Conservation (phyloP, 805 yeast species). For the Wickerhamia fluorescens region DNA sequence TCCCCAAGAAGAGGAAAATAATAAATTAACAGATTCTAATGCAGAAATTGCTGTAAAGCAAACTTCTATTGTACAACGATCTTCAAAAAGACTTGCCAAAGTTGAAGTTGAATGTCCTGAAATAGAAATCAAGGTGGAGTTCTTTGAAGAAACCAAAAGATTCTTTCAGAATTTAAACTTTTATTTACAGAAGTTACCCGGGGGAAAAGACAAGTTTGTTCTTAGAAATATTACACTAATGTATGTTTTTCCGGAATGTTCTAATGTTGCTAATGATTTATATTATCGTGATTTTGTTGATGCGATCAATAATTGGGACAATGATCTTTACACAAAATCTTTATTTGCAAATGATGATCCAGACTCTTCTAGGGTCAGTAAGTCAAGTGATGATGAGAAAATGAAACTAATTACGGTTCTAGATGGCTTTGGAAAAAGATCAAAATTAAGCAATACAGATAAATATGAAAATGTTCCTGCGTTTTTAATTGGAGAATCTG, state of each 20-base stretch:
- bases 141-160: slow-evolving; percentile 20
- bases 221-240: slow-evolving; percentile 2
- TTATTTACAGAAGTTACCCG: slow-evolving; percentile 6
- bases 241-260: slow-evolving; percentile 7
- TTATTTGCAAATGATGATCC: slow-evolving; percentile 10
- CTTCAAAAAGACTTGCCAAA: slow-evolving; percentile 27
- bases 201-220: neutral
- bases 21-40: slow-evolving; percentile 8
- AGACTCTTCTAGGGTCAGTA: slow-evolving; percentile 2
- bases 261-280: neutral
- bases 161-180: slow-evolving; percentile 18
- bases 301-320: slow-evolving; percentile 23
- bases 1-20: slow-evolving; percentile 6
- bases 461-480: slow-evolving; percentile 2
- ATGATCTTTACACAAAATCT: slow-evolving; percentile 8
- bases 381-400: slow-evolving; percentile 21
- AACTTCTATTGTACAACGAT: slow-evolving; percentile 11
- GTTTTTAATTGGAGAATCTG: slow-evolving; percentile 4
- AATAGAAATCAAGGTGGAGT: slow-evolving; percentile 14
- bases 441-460: slow-evolving; percentile 1
- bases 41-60: slow-evolving; percentile 5
- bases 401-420: slow-evolving; percentile 29
- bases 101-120: slow-evolving; percentile 17
- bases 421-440: slow-evolving; percentile 20
- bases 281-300: slow-evolving; percentile 14